Evolutionary conservation across 305 asterid species (phyloP), one percentile per base, ranked within the genome.

Genomic region (Fraxinus nigra): DNA sequence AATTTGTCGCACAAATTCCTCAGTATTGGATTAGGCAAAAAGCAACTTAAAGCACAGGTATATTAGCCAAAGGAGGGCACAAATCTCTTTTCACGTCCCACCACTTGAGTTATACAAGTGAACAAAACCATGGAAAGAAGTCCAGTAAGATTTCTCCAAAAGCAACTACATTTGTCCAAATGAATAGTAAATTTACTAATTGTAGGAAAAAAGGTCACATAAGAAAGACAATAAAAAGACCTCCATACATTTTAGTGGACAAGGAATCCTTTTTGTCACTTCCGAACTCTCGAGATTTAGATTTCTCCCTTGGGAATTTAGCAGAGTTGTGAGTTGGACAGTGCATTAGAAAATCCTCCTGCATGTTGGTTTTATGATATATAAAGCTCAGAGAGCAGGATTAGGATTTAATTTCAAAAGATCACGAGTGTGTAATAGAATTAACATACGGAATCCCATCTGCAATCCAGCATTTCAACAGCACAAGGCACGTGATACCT

Each of bases 401-500:
- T 26, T 48, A 20, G 30, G 63, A 78, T 59, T 5, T 5, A 37
- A 56, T 85, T 80, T 73, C 79, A 85, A 51, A 51, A 79, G 37
- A 78, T 73, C 81, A 46, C 3, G 10, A 13, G 61, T 18, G 79
- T 46, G 40, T 24, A 79, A 63, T 75, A 78, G 4, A 70, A 84
- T 59, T 65, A 77, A 85, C 97, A 79, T 86, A 96, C 99, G 91
- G 89, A 85, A 76, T 92, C 92, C 98, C 98, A 93, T 91, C 94
- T 91, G 91, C 99, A 96, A 67, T 85, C 94, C 72, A 80, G 85
- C 61, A 87, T 84, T 74, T 84, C 88, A 82, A 85, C 80, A 69
- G 99, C 98, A 88, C 99, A 96, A 70, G 97, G 98, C 30, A 88
- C 89, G 4, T 96, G 99, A 88, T 94, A 96, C 48, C 89, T 94